A percentile compares a stretch with the other conserved stretches of the same genome.
Evolutionary conservation across 148 eudicot species (phyloP).

Genomic region (Arctostaphylos glauca): DNA sequence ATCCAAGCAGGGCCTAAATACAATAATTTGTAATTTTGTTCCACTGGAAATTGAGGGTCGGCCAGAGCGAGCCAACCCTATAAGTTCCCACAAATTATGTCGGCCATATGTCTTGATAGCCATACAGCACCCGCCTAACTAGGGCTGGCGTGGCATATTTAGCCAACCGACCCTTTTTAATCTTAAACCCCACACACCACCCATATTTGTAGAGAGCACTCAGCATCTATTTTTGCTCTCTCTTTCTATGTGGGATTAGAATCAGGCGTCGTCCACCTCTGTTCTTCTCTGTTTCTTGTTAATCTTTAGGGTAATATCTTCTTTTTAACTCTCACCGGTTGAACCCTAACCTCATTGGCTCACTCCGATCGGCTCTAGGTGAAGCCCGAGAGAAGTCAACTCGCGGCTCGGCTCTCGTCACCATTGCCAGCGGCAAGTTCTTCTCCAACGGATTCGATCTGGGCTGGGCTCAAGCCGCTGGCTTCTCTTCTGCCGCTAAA

Average conservation of each 20-base stretch:
- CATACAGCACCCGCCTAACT: conserved; percentile 74
- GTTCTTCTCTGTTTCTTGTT: neutral
- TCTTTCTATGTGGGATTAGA: neutral
- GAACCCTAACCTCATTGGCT: conserved; percentile 35
- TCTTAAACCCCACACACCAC: accelerated
- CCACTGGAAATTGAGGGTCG: conserved; percentile 50
- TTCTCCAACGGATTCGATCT: conserved; percentile 52
- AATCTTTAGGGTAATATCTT: conserved; percentile 31
- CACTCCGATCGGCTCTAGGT: conserved; percentile 39
- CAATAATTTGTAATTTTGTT: no score
- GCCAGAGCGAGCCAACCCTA: conserved; percentile 86
- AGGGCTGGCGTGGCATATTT: conserved; percentile 79
- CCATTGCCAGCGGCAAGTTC: conserved; percentile 28
- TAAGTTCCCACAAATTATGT: conserved; percentile 65
- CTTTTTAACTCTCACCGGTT: conserved; percentile 47
- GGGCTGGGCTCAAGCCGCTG: conserved; percentile 29
- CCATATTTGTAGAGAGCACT: neutral
- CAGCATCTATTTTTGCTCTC: neutral
- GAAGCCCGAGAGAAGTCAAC: conserved; percentile 31
- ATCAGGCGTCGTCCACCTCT: neutral
- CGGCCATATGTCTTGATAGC: conserved; percentile 99
- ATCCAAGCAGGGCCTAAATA: no score
- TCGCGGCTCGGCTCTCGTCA: conserved; percentile 35
- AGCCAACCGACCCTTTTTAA: conserved; percentile 98
- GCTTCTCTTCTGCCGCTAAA: neutral